Conservation (phyloP, 2,329 filamentous ascomycete species). For the Neopestalotiopsis sp. region DNA sequence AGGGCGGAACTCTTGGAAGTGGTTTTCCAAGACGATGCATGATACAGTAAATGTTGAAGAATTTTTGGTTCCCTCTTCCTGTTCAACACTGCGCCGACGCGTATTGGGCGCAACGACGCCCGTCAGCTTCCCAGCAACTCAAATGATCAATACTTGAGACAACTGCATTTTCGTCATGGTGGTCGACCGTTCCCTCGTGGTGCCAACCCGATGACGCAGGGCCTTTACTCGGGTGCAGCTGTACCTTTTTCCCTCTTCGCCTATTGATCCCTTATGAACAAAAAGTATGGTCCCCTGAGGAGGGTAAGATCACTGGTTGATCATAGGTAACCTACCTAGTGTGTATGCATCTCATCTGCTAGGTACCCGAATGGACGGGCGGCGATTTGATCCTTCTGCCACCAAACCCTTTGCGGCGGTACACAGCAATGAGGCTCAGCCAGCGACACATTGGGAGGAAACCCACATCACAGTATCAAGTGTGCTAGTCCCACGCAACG, state of each 20-base stretch:
- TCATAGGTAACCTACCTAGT: background rate
- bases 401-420: constrained; percentile 3
- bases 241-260: background rate
- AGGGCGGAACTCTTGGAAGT: too few species aligned
- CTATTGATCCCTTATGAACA: background rate
- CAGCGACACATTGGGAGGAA: background rate
- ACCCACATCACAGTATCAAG: constrained; percentile 10
- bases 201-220: background rate
- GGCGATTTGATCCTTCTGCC: background rate
- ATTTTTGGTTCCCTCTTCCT: background rate
- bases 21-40: too few species aligned
- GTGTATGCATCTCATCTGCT: constrained; percentile 1
- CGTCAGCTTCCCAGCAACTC: background rate
- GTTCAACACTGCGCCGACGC: background rate
- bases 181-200: background rate
- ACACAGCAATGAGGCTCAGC: constrained; percentile 7
- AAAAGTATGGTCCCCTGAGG: too few species aligned
- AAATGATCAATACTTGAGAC: constrained; percentile 2
- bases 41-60: too few species aligned
- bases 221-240: background rate
- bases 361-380: background rate
- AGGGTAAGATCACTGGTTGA: background rate
- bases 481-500: constrained; percentile 13
- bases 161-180: background rate
- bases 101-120: background rate